phyloP scores from a whole-genome alignment of 345 rosid species.

The Gossypium sturtianum region DNA sequence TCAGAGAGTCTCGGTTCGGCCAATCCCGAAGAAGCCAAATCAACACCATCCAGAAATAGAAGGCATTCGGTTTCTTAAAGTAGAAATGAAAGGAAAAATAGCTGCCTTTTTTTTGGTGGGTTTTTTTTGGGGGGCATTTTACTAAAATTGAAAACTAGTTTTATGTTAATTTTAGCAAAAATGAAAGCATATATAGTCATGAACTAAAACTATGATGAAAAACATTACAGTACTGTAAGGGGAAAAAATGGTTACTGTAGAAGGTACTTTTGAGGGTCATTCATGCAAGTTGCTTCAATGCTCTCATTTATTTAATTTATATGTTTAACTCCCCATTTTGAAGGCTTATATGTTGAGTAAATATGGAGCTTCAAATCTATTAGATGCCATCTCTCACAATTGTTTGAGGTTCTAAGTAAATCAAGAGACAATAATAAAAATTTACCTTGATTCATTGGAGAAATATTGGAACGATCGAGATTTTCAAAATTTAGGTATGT shows the following conservation, averaged over 20 bases:
- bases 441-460: no score
- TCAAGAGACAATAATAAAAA: no score
- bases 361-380: no score
- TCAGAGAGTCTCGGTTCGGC: slow-evolving; percentile 65
- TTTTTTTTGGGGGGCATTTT: neutral
- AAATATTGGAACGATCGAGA: no score
- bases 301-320: neutral
- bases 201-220: neutral
- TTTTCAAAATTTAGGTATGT: no score
- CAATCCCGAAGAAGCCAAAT: slow-evolving; percentile 46
- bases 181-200: slow-evolving; percentile 21
- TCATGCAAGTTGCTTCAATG: neutral
- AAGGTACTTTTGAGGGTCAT: neutral
- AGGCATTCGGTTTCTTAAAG: slow-evolving; percentile 65
- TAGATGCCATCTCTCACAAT: no score
- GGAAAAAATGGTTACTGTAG: neutral
- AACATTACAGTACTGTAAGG: neutral
- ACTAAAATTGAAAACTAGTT: slow-evolving; percentile 18
- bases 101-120: slow-evolving; percentile 1
- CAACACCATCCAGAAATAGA: slow-evolving; percentile 63
- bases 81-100: slow-evolving; percentile 8
- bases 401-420: no score
- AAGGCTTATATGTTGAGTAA: neutral
- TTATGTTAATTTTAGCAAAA: slow-evolving; percentile 19
- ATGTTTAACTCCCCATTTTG: neutral